Percentiles rank a stretch among this genome's conserved stretches.
These are phyloP conservation scores for Sugiyamaella qingdaonensis DNA, from an alignment of 805 yeast species.

Conservation along the genomic window DNA sequence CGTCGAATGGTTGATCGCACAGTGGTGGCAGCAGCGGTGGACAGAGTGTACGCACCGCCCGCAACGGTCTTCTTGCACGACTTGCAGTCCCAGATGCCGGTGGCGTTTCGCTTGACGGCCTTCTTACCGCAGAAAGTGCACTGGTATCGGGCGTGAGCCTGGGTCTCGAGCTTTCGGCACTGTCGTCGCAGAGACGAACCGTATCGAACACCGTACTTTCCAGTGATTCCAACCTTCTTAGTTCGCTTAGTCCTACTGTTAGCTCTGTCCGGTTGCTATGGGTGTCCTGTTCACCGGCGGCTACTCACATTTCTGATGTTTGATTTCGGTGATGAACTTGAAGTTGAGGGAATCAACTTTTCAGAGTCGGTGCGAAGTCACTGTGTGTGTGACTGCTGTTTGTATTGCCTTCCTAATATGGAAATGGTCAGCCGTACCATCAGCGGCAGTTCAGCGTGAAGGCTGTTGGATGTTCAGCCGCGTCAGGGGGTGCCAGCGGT, in stretches of 20 bases:
- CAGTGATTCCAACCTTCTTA: constrained; percentile 99
- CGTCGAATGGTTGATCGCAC: constrained; percentile 99
- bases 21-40: constrained; percentile 99
- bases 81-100: constrained; percentile 98
- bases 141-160: constrained; percentile 98
- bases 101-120: constrained; percentile 93
- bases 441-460: too few species aligned
- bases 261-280: neutral
- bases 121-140: constrained; percentile 99
- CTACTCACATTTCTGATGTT: constrained; percentile 2
- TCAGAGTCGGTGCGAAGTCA: neutral
- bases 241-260: constrained; percentile 94
- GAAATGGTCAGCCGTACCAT: neutral
- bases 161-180: constrained; percentile 98
- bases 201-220: constrained; percentile 99
- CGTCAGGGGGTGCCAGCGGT: too few species aligned
- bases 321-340: neutral
- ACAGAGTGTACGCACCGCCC: constrained; percentile 99
- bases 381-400: neutral
- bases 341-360: constrained; percentile 2
- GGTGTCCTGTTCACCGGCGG: neutral
- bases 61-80: constrained; percentile 96
- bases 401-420: neutral
- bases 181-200: constrained; percentile 99
- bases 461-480: too few species aligned